Evolutionary conservation across 495 filamentous ascomycete species (phyloP), one percentile per base, ranked within the genome.

Genomic region (Thozetella sp.): DNA sequence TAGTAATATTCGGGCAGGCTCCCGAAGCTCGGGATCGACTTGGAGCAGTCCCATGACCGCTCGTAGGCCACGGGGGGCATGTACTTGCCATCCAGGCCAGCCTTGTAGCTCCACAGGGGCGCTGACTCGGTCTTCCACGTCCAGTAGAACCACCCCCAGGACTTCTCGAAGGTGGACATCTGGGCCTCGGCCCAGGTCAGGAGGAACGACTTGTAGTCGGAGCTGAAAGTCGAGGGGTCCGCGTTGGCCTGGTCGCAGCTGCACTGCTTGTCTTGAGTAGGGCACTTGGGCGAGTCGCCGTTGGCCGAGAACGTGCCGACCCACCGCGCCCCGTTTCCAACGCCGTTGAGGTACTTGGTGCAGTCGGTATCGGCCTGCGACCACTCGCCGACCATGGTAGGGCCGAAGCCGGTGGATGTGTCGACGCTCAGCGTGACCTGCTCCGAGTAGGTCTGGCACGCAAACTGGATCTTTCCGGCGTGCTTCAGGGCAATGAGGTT

Each of bases 91-190:
- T 84, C 86, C 73, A 96, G 81, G 0, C 92, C 93, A 60, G 86
- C 83, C 72, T 92, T 92, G 70, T 94, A 99, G 72, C 92, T 96
- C 95, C 95, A 99, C 76, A 97, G 95, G 40, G 87, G 79, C 68
- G 71, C 71, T 56, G 58, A 55, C 69, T 81, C 78, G 19, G 78
- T 81, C 60, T 81, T 74, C 77, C 78, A 82, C 22, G 93, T 97
- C 96, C 96, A 99, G 76, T 98, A 98, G 76, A 97, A 93, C 95
- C 96, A 98, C 53, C 96, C 96, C 87, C 90, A 93, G 4, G 89
- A 90, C 50, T 87, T 86, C 72, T 97, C 93, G 62, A 97, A 99
- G 25, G 86, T 89, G 15, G 83, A 76, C 92, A 99, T 98, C 78
- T 99, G 96, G 40, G 93, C 93, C 74, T 97, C 89, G 20, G 95